Base-by-base conservation (phyloP, 139 green algal species). In the Chlamydomonas asymmetrica region DNA sequence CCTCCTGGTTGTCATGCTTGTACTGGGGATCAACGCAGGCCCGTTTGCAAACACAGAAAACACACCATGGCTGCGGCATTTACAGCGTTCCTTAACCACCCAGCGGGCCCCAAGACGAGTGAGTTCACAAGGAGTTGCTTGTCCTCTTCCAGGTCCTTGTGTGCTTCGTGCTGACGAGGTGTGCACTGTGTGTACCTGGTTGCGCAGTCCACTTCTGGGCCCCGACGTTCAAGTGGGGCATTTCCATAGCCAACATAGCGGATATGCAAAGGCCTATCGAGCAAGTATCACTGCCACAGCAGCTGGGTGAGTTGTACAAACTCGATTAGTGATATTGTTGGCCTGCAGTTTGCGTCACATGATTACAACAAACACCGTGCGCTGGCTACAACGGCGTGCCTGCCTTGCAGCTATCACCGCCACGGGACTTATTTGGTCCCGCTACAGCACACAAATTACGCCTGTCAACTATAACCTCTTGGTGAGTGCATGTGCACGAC, bases 221-320 rank as follows among this genome's bases (percentile, higher is more conserved):
- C 2, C 96, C 96, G 8, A 98, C 96, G 0, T 98, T 98, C 79
- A 99, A 99, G 75, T 99, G 96, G 96, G 93, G 91, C 48, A 98
- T 99, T 70, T 93, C 74, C 35, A 66, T 98, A 1, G 96, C 96
- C 5, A 99, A 99, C 81, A 91, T 99, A 41, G 91, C 93, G 16
- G 96, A 99, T 80, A 91, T 98, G 72, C 66, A 90, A 48, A 75
- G 89, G n/a, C 95, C 96, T n/a, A 56, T 88, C 5, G 96, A 99
- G 57, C 82, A 91, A 34, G 80, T 99, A 3, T 97, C 90, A 18
- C 87, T 92, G 23, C 96, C 96, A 6, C 96, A 99, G 73, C 96
- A 99, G 78, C 79, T 63, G n/a, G 93, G 92, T 80, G 81, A 62
- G 82, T 49, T 9, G n/a, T n/a, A n/a, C n/a, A n/a, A n/a, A n/a